Evolutionary conservation across 2,329 filamentous ascomycete species (phyloP), one percentile per base, ranked within the genome.

Genomic region (Alternaria sp.): DNA sequence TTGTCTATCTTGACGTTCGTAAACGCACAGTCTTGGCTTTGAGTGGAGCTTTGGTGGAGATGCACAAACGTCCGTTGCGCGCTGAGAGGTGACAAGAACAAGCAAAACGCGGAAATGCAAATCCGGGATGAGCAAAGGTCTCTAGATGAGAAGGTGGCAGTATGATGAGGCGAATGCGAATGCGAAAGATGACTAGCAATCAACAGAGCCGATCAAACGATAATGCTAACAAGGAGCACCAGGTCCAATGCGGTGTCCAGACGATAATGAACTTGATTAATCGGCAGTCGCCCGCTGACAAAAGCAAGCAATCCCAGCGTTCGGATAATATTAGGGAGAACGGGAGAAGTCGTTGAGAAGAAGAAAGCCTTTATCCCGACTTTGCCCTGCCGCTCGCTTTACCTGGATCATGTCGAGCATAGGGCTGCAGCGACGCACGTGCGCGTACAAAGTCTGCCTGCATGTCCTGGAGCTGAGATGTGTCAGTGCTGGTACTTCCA

Each of bases 401-500:
- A 17, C 44, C 43, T 25, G 40, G 62, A 17, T 12, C 1, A 46
- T 58, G 49, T 44, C 30, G 21, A 60, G 46, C 36, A 36, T 55
- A 59, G 54, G 17, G 40, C 32, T 55, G 59, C 46, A 54, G 51
- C 23, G 32, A 36, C 19, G 55, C 47, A 56, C 46, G 25, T 54
- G 47, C 54, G 23, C 21, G 47, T 13, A 19, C 28, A 59, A 50
- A 45, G 62, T 50, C 56, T 36, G 46, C 62, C 56, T 62, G 51
- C 26, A 49, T 28, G 43, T 52, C 43, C 43, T 30, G 40, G 28
- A 44, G 44, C 36, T 26, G 28, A 30, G 32, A 21, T 46, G 23
- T 46, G 30, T 43, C 19, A 54, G 46, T 58, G 45, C 50, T 12
- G 47, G 50, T 55, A 10, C 13, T 36, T 54, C 21, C 13, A 57